phyloP scores from a whole-genome alignment of 768 basidiomycete species.

The Dioszegia hungarica region DNA sequence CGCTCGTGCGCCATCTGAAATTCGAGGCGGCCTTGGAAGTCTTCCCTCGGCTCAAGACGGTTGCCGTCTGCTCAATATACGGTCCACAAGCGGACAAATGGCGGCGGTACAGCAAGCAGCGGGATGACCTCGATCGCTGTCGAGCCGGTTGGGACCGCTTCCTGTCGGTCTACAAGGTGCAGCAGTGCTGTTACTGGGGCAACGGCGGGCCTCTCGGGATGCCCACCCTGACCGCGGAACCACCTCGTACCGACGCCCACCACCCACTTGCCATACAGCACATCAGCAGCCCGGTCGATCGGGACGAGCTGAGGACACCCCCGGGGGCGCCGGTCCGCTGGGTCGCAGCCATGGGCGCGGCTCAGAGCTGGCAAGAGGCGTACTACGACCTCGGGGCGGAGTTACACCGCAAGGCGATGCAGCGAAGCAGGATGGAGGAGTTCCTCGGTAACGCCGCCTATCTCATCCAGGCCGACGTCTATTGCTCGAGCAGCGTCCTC shows the following conservation, averaged over 20 bases:
- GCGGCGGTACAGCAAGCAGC: not conserved
- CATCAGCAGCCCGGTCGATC: not conserved
- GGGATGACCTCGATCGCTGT: not conserved
- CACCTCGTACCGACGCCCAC: too few species aligned
- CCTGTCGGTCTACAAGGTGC: not conserved
- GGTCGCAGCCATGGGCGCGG: not conserved
- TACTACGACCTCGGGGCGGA: not conserved
- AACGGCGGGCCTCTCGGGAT: not conserved
- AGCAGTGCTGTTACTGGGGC: not conserved
- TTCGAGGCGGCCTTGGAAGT: too few species aligned
- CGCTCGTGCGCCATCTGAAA: not conserved
- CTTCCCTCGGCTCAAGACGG: not conserved
- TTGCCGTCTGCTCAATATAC: conserved; percentile 2
- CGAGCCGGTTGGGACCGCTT: not conserved
- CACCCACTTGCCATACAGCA: too few species aligned
- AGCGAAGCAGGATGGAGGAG: not conserved
- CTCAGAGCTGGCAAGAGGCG: not conserved
- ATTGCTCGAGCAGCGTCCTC: not conserved
- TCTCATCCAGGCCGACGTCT: not conserved
- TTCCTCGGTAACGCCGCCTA: not conserved
- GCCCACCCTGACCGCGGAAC: not conserved
- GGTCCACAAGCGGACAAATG: not conserved
- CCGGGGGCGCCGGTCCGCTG: not conserved
- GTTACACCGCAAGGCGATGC: not conserved
- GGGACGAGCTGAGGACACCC: not conserved